A percentile compares a stretch with the other conserved stretches of the same genome.
Conservation (phyloP, 108 stramenopile species). For the Cylindrotheca closterium region DNA sequence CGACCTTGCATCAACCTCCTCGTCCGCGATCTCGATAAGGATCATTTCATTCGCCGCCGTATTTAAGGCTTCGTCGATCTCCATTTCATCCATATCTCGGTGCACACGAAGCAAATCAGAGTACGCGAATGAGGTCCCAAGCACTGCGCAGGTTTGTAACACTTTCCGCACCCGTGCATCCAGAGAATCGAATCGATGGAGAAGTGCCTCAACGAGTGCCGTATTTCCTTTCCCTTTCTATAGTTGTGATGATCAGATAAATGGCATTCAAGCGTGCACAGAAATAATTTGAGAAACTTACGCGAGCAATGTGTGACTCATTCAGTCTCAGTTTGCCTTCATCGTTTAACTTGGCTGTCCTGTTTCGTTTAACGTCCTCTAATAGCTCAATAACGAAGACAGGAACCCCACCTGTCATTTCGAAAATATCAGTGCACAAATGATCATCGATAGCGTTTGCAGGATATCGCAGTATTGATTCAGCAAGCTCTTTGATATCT, state of each 20-base stretch:
- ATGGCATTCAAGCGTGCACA: too few relatives aligned
- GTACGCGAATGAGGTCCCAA: constrained; percentile 1
- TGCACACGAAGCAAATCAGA: constrained; percentile 3
- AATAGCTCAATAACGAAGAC: constrained; percentile 61
- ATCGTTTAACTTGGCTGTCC: constrained; percentile 18
- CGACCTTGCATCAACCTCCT: constrained; percentile 25
- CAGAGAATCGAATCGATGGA: constrained; percentile 4
- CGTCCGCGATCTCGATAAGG: constrained; percentile 23
- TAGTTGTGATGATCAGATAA: not conserved
- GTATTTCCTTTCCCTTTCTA: not conserved
- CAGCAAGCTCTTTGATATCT: constrained; percentile 52
- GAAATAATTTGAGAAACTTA: too few relatives aligned
- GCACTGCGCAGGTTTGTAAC: constrained; percentile 1
- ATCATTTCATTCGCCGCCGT: constrained; percentile 64
- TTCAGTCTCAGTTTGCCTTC: constrained; percentile 43
- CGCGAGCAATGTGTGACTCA: constrained; percentile 21
- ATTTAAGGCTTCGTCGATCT: constrained; percentile 27
- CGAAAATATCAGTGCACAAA: constrained; percentile 40
- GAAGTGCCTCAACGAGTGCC: not conserved
- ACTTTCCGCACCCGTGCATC: not conserved
- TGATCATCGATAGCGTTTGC: constrained; percentile 39
- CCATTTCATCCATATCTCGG: not conserved
- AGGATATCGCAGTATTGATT: constrained; percentile 34
- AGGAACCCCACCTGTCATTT: constrained; percentile 65
- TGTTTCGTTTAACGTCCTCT: constrained; percentile 24